phyloP scores from a whole-genome alignment of 257 asterid species.

The Sherardia arvensis region DNA sequence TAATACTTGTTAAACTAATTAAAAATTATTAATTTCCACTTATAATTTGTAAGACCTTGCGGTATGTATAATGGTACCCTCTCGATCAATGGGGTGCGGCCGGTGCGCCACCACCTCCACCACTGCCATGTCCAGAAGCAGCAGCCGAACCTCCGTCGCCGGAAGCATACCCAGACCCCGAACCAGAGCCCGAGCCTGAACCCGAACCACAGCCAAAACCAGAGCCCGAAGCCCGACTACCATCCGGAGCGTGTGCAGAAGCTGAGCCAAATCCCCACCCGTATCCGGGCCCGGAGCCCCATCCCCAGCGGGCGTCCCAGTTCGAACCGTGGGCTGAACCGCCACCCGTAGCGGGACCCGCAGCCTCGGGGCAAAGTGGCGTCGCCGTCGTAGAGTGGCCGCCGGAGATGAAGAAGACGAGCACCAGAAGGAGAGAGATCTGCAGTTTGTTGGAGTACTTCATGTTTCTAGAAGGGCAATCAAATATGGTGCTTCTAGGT shows the following conservation, averaged over 20 bases:
- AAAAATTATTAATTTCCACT: no score
- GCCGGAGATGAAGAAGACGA: background rate
- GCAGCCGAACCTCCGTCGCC: conserved; percentile 2
- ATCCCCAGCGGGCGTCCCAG: conserved; percentile 34
- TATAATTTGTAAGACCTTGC: no score
- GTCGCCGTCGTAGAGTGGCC: background rate
- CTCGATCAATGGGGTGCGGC: background rate
- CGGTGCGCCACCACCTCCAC: background rate
- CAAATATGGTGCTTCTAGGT: no score
- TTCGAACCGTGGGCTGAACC: conserved; percentile 34
- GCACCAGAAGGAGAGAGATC: background rate
- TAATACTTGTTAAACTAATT: no score
- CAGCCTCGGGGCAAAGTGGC: background rate
- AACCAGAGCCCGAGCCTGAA: conserved; percentile 28
- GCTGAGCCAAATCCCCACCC: conserved; percentile 46
- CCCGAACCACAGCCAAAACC: conserved; percentile 30
- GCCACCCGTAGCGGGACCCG: conserved; percentile 16
- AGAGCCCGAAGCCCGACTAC: conserved; percentile 23
- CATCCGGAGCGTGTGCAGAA: conserved; percentile 29
- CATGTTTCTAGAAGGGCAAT: background rate
- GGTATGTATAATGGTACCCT: background rate
- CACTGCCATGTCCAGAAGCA: background rate
- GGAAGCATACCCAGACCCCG: conserved; percentile 20
- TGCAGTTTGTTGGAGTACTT: background rate
- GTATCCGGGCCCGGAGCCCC: conserved; percentile 35